A percentile compares a stretch with the other conserved stretches of the same genome.
Evolutionary conservation across 306 rosid genomes (phyloP).

Genomic region (Vicia villosa): DNA sequence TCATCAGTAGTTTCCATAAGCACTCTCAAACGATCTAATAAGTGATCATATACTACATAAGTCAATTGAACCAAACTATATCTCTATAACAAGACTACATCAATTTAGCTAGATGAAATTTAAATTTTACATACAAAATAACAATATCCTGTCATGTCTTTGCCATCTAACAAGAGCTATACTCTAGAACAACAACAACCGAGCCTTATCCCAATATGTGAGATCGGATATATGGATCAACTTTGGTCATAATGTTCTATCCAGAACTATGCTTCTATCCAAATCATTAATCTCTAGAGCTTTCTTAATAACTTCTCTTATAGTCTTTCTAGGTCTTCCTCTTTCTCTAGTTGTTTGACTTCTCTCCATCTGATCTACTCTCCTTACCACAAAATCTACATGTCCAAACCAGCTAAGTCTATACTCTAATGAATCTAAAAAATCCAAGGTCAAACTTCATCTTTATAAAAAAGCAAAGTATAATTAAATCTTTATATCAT

Average conservation of each 20-base stretch:
- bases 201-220: no score
- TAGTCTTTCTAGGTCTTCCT: no score
- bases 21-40: background rate
- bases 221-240: no score
- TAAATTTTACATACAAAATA: background rate
- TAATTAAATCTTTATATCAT: background rate
- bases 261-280: no score
- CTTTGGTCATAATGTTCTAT: no score
- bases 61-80: background rate
- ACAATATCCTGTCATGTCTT: background rate
- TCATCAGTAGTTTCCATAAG: background rate
- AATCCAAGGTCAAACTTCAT: background rate
- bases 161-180: constrained; percentile 8
- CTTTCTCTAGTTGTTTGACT: no score
- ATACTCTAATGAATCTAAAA: background rate
- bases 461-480: background rate
- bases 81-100: background rate
- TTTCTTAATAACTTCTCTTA: no score
- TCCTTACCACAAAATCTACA: no score
- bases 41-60: background rate
- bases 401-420: background rate
- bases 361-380: no score
- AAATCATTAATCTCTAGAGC: no score
- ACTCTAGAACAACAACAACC: background rate
- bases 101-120: background rate